Percentiles rank a stretch among this genome's conserved stretches.
Conservation (phyloP, 1,139 yeast species). For the Taphrina deformans region DNA sequence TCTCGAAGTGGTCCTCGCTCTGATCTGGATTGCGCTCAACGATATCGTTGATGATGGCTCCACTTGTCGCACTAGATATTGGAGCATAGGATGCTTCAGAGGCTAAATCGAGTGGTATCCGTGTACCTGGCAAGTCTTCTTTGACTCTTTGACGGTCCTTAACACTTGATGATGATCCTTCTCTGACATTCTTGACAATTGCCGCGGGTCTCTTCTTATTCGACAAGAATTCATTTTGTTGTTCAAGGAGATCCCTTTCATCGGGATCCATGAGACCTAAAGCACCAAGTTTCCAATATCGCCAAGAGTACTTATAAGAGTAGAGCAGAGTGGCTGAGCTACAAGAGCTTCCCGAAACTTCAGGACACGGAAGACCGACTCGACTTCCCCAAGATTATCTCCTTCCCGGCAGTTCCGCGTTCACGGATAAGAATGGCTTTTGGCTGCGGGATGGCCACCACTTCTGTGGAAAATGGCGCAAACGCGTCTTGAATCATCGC, state of each 20-base stretch:
- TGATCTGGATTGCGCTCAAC: background rate
- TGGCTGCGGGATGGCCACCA: background rate
- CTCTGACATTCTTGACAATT: background rate
- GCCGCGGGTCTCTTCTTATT: background rate
- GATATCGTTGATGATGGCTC: slow-evolving; percentile 15
- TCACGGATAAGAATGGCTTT: background rate
- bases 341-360: too few relatives aligned
- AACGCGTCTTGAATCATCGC: background rate
- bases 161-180: background rate
- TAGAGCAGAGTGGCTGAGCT: too few relatives aligned
- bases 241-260: background rate
- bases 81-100: background rate
- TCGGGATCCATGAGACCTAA: slow-evolving; percentile 16
- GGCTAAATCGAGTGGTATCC: background rate
- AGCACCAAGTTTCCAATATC: too few relatives aligned
- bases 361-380: background rate
- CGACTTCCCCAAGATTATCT: background rate
- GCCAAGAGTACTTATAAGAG: too few relatives aligned
- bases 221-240: slow-evolving; percentile 5
- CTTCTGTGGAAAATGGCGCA: background rate
- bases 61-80: background rate
- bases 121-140: background rate
- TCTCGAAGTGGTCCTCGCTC: background rate
- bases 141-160: background rate
- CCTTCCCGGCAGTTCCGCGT: background rate